These are phyloP conservation scores for Tolypocladium ophioglossoides DNA, from an alignment of 2,329 filamentous ascomycete species.

Conservation along the genomic window DNA sequence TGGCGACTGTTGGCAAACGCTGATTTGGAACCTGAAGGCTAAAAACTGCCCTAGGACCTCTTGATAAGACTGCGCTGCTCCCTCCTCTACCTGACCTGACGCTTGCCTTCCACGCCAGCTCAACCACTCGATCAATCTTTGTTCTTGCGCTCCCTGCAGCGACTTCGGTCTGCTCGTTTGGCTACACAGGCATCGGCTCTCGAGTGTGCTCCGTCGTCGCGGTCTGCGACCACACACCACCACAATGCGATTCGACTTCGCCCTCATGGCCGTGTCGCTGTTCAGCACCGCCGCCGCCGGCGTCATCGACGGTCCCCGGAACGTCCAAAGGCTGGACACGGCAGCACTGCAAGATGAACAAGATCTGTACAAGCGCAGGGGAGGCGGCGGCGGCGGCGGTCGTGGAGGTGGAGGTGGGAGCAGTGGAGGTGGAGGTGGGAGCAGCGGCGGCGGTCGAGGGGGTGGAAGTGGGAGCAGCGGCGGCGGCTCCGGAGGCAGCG, in stretches of 20 bases:
- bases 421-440: conserved; percentile 10
- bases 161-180: not conserved
- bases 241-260: conserved; percentile 7
- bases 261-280: conserved; percentile 1
- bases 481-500: conserved; percentile 10
- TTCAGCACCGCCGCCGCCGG: conserved; percentile 4
- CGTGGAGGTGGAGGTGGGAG: conserved; percentile 26
- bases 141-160: no score
- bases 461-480: conserved; percentile 3
- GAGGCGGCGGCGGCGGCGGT: conserved; percentile 45
- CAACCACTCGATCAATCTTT: no score
- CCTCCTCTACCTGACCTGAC: not conserved
- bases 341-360: conserved; percentile 18
- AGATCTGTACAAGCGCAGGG: conserved; percentile 49
- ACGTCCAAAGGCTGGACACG: conserved; percentile 13
- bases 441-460: conserved; percentile 5
- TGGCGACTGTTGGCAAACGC: not conserved
- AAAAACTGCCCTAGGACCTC: not conserved
- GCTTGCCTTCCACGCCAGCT: no score
- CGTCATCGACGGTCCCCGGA: conserved; percentile 7
- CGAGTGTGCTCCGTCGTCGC: not conserved
- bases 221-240: not conserved
- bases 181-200: not conserved
- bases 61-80: not conserved
- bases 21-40: not conserved